Evolutionary conservation across 768 basidiomycete genomes (phyloP).

Genomic region (Pholiota microspora): DNA sequence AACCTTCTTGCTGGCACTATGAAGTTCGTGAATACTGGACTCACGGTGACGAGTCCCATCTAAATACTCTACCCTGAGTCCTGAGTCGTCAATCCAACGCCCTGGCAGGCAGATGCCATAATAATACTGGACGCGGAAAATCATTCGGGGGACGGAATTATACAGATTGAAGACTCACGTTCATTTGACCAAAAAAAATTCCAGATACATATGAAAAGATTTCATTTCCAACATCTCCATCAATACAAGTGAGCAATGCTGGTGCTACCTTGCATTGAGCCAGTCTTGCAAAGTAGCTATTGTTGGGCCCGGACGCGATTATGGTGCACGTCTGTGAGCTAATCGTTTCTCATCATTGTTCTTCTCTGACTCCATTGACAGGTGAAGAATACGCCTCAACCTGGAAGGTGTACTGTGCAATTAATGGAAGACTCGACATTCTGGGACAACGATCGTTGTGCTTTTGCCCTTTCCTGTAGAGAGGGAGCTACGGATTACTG

Average conservation of each 20-base stretch:
- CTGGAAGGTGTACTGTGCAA: background rate
- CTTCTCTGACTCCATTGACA: conserved; percentile 1
- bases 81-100: background rate
- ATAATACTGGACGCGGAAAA: background rate
- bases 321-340: conserved; percentile 12
- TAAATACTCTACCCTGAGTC: background rate
- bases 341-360: background rate
- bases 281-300: conserved; percentile 8
- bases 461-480: background rate
- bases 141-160: conserved; percentile 14
- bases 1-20: background rate
- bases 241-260: conserved; percentile 11
- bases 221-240: conserved; percentile 22
- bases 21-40: background rate
- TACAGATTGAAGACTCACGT: conserved; percentile 17
- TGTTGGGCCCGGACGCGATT: conserved; percentile 9
- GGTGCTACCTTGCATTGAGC: background rate
- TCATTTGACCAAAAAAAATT: conserved; percentile 18
- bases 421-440: background rate
- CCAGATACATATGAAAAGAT: conserved; percentile 13
- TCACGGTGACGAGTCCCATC: background rate
- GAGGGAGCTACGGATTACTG: conserved; percentile 1
- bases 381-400: background rate
- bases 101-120: background rate
- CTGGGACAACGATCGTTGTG: background rate